Evolutionary conservation across 2,329 filamentous ascomycete species (phyloP).

Genomic region (Fusarium sp.): DNA sequence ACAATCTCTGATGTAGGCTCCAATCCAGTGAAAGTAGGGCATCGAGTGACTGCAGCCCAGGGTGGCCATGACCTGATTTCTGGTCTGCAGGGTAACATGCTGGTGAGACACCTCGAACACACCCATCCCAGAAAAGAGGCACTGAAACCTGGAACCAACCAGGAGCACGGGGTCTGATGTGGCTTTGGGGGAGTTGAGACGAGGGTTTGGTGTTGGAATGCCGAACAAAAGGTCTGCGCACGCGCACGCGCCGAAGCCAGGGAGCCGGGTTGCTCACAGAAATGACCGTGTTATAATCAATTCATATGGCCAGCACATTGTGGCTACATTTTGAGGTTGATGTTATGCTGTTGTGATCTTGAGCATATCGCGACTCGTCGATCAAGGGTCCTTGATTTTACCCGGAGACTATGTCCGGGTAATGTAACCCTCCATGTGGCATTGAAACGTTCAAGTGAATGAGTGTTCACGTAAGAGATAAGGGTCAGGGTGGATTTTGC

Average conservation of each 20-base stretch:
- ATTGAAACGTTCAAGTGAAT: conserved; percentile 8
- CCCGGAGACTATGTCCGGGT: conserved; percentile 15
- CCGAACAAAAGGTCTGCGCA: conserved; percentile 21
- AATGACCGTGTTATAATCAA: conserved; percentile 4
- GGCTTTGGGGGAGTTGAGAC: conserved; percentile 10
- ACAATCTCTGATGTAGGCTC: not conserved
- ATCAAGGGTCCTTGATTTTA: conserved; percentile 5
- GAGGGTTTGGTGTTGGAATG: conserved; percentile 13
- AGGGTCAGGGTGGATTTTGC: conserved; percentile 9
- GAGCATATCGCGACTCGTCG: not conserved
- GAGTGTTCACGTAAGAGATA: conserved; percentile 5
- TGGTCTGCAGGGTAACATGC: not conserved
- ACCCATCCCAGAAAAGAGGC: conserved; percentile 11
- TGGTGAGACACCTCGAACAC: conserved; percentile 1
- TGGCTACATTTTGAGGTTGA: conserved; percentile 9
- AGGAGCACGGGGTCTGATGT: conserved; percentile 6
- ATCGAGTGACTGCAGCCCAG: conserved; percentile 4
- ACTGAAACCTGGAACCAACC: conserved; percentile 19
- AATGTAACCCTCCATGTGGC: conserved; percentile 19
- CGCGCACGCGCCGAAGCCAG: conserved; percentile 35
- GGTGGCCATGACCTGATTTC: conserved; percentile 28
- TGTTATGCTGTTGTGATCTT: not conserved
- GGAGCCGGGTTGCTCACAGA: conserved; percentile 26
- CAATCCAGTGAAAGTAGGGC: not conserved
- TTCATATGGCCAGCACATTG: conserved; percentile 11